Percentiles rank a stretch among this genome's conserved stretches.
Evolutionary conservation across 345 rosid species (phyloP).

Genomic region (Lumnitzera littorea): DNA sequence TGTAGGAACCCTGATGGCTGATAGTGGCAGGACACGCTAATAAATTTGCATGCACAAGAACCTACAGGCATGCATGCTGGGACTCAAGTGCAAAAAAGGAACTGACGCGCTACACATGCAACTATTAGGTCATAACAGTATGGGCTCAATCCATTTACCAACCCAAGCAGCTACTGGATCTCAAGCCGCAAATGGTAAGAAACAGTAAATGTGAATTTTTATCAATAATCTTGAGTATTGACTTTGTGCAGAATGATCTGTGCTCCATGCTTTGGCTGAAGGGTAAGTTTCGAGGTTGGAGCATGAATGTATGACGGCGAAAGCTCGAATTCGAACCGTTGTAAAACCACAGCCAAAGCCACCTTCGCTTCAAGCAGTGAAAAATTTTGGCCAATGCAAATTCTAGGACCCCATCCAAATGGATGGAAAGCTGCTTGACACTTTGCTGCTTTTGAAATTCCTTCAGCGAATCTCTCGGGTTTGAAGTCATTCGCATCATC

Average conservation of each 20-base stretch:
- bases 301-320: slow-evolving; percentile 9
- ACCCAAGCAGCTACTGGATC: too few species aligned
- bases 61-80: too few species aligned
- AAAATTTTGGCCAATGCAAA: slow-evolving; percentile 15
- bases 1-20: too few species aligned
- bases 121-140: too few species aligned
- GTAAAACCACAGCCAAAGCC: slow-evolving; percentile 12
- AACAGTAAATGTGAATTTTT: too few species aligned
- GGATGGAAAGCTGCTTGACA: slow-evolving; percentile 7
- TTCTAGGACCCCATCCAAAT: slow-evolving; percentile 11
- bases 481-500: slow-evolving; percentile 13
- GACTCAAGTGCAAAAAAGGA: too few species aligned
- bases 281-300: slow-evolving; percentile 2
- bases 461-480: slow-evolving; percentile 10
- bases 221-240: too few species aligned
- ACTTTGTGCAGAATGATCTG: slow-evolving; percentile 6
- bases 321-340: slow-evolving; percentile 4
- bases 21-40: too few species aligned
- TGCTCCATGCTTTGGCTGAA: slow-evolving; percentile 7
- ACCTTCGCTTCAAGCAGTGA: slow-evolving; percentile 8
- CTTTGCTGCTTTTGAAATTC: slow-evolving; percentile 6
- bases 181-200: too few species aligned
- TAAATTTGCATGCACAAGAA: too few species aligned
- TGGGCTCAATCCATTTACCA: too few species aligned
- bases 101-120: too few species aligned